These are phyloP conservation scores for Purpureocillium takamizusanense DNA, from an alignment of 2,329 filamentous ascomycete species.

Conservation along the genomic window DNA sequence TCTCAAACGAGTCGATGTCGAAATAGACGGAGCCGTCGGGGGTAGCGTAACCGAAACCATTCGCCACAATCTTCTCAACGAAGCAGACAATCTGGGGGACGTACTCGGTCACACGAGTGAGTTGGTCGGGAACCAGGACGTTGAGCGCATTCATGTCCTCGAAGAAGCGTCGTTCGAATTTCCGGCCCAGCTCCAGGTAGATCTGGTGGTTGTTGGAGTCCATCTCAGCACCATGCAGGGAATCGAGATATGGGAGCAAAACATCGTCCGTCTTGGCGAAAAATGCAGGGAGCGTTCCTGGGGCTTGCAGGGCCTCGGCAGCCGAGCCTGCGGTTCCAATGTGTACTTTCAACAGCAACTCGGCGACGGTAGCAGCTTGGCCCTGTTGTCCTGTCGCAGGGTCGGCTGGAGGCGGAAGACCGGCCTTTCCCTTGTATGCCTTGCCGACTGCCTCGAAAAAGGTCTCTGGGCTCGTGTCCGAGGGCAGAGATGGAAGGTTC, in stretches of 20 bases:
- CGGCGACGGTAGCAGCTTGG: too few relatives aligned
- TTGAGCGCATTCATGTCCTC: slow-evolving; percentile 83
- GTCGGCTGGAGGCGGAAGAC: too few relatives aligned
- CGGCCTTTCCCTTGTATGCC: too few relatives aligned
- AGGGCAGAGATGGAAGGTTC: too few relatives aligned
- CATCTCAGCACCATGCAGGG: slow-evolving; percentile 51
- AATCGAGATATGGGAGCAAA: slow-evolving; percentile 75
- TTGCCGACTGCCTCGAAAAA: too few relatives aligned
- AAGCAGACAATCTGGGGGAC: slow-evolving; percentile 80
- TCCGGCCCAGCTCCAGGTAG: slow-evolving; percentile 76
- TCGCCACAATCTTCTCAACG: slow-evolving; percentile 72
- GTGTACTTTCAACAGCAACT: slow-evolving; percentile 86
- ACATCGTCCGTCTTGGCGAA: slow-evolving; percentile 55
- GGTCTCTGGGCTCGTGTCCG: too few relatives aligned
- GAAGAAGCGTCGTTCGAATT: slow-evolving; percentile 81
- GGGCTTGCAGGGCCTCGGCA: slow-evolving; percentile 36
- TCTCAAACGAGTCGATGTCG: slow-evolving; percentile 80
- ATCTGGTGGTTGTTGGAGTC: slow-evolving; percentile 62
- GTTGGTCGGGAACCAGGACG: slow-evolving; percentile 68
- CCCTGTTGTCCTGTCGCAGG: too few relatives aligned
- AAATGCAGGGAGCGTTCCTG: too few relatives aligned
- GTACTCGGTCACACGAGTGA: slow-evolving; percentile 90
- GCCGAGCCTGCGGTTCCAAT: slow-evolving; percentile 54
- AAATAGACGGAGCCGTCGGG: slow-evolving; percentile 94
- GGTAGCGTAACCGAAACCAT: slow-evolving; percentile 73